These are phyloP conservation scores for Fusarium cyanostomum DNA, from an alignment of 2,329 filamentous ascomycete genomes.

Conservation along the genomic window DNA sequence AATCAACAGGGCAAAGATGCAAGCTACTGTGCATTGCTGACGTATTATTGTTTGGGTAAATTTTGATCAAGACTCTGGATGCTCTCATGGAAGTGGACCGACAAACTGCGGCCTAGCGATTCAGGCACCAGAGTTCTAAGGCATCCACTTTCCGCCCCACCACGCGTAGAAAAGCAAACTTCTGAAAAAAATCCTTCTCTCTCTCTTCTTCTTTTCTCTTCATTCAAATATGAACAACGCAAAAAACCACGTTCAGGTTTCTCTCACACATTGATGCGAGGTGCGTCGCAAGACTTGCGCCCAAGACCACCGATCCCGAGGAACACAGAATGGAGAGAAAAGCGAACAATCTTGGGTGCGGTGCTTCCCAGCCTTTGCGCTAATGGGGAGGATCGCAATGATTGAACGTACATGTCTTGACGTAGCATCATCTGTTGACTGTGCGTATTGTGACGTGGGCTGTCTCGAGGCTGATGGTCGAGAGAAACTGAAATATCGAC, in stretches of 20 bases:
- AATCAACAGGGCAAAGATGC: no score
- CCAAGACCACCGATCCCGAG: slow-evolving; percentile 60
- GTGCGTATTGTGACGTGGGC: neutral
- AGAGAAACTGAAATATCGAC: neutral
- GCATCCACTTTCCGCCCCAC: slow-evolving; percentile 35
- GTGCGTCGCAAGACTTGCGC: slow-evolving; percentile 52
- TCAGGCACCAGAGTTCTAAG: slow-evolving; percentile 20
- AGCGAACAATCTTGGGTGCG: slow-evolving; percentile 68
- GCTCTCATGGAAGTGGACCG: neutral
- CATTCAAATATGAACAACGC: slow-evolving; percentile 57
- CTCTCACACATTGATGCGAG: slow-evolving; percentile 56
- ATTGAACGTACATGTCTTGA: slow-evolving; percentile 63
- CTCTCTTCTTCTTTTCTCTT: slow-evolving; percentile 37
- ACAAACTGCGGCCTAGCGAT: slow-evolving; percentile 18
- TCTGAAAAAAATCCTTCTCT: slow-evolving; percentile 21
- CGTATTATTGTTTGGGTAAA: neutral
- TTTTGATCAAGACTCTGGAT: neutral
- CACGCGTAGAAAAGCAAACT: slow-evolving; percentile 32
- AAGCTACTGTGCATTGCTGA: no score
- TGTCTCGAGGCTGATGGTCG: neutral
- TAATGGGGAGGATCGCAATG: slow-evolving; percentile 67
- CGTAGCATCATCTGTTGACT: neutral
- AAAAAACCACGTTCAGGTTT: slow-evolving; percentile 57
- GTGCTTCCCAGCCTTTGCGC: slow-evolving; percentile 58
- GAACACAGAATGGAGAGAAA: slow-evolving; percentile 63